Base-by-base conservation (phyloP, 2,329 filamentous ascomycete species). In the Teratosphaeria epicoccoides region DNA sequence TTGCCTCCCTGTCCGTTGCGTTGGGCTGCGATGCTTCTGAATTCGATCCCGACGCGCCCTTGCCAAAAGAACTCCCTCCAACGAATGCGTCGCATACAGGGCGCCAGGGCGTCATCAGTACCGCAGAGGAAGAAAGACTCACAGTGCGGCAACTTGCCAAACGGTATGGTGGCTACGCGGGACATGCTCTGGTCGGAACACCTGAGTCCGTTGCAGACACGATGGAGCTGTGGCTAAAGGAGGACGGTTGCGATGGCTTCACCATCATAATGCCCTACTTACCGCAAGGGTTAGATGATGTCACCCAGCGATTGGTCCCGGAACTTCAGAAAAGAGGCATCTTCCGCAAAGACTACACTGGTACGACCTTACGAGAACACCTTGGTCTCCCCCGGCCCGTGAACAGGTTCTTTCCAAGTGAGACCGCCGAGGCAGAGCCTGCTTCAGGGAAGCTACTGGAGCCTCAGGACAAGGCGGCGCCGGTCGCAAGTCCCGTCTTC, bases 71-170 rank as follows among this genome's bases (percentile, higher is more conserved):
- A 11, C 50, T 62, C 3, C 58, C 58, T 6, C 57, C 55, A 2
- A 58, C 59, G 4, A 62, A 62, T 47, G 59, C 59, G 14, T 57
- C 54, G 17, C 55, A 60, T 20, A 58, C 58, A 5, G 55, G 52
- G 3, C 46, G 59, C 12, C 40, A 54, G 37, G 54, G 53, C 14
- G 59, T 60, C n/a, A 29, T 60, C 7, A 46, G 50, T 6, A 55
- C 60, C 6, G 59, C 59, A 7, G 53, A 53, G 23, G 50, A 54
- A 49, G 59, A 62, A 51, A 47, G 53, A 6, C 48, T 62, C 7
- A 61, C 58, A 14, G 59, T 62, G 4, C 52, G 58, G 10, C 59
- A 61, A 43, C 53, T 62, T 40, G 59, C 59, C 2, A 57, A 59
- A 47, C 50, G 58, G 24, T 57, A 58, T 10, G 59, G 58, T 11